Conservation (phyloP, 371 early-diverging fungal genomes). For the Choanephora cucurbitarum region DNA sequence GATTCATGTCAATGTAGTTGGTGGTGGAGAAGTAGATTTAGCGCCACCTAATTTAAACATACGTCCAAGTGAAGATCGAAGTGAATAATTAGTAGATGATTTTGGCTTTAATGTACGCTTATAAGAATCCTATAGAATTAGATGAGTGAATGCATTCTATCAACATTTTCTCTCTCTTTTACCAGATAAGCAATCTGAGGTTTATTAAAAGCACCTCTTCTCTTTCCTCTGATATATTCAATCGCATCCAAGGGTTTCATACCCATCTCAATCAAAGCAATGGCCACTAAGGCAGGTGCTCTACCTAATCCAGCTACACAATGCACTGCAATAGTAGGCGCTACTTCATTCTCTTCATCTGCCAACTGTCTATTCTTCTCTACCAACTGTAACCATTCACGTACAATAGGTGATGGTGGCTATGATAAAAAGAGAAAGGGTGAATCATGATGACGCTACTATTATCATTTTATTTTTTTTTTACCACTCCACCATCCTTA, state of each 20-base stretch:
- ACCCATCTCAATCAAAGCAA: conserved; percentile 85
- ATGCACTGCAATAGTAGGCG: conserved; percentile 82
- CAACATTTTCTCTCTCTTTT: too few relatives aligned
- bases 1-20: conserved; percentile 26
- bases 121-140: conserved; percentile 35
- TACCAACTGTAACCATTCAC: conserved; percentile 78
- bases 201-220: conserved; percentile 87
- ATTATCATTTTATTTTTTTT: conserved; percentile 1
- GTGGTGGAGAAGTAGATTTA: conserved; percentile 9
- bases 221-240: conserved; percentile 73
- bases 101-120: conserved; percentile 42
- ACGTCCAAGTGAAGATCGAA: conserved; percentile 39
- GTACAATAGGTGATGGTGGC: conserved; percentile 73
- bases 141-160: too few relatives aligned
- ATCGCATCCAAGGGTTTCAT: conserved; percentile 83
- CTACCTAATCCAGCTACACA: conserved; percentile 88
- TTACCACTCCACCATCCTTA: conserved; percentile 69
- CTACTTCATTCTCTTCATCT: conserved; percentile 39
- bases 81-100: conserved; percentile 39
- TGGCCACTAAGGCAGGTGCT: conserved; percentile 74
- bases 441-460: conserved; percentile 1
- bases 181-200: conserved; percentile 71
- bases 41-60: conserved; percentile 43
- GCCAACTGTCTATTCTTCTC: conserved; percentile 35
- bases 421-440: conserved; percentile 1